Evolutionary conservation across 2,329 filamentous ascomycete genomes (phyloP).

Genomic region (Hymenoscyphus occultus): DNA sequence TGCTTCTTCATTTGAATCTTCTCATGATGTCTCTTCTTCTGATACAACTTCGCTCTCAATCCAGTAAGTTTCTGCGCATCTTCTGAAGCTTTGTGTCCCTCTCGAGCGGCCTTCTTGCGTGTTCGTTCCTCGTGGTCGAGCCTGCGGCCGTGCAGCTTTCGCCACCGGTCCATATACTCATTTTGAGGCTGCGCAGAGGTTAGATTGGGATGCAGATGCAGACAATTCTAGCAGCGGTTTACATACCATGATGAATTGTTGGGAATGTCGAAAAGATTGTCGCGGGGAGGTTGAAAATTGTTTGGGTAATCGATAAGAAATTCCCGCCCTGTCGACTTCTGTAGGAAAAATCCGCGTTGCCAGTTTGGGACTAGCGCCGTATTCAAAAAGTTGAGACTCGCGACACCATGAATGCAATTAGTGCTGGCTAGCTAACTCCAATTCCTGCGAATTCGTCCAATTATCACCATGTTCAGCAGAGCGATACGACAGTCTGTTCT

Average conservation of each 20-base stretch:
- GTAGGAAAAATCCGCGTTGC: background rate
- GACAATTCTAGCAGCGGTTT: slow-evolving; percentile 5
- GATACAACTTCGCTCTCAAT: slow-evolving; percentile 86
- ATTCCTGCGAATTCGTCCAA: background rate
- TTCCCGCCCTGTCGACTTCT: background rate
- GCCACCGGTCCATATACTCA: slow-evolving; percentile 78
- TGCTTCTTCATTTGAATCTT: slow-evolving; percentile 98
- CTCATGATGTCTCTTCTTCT: slow-evolving; percentile 91
- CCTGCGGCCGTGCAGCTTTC: slow-evolving; percentile 59
- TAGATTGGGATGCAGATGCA: slow-evolving; percentile 30
- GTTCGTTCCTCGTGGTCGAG: slow-evolving; percentile 63
- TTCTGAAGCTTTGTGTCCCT: slow-evolving; percentile 82
- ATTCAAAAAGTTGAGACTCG: slow-evolving; percentile 6
- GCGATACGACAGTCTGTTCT: slow-evolving; percentile 61
- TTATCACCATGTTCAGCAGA: slow-evolving; percentile 39
- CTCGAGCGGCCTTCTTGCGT: slow-evolving; percentile 83
- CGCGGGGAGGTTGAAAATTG: slow-evolving; percentile 18
- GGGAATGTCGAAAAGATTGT: slow-evolving; percentile 18
- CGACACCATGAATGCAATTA: background rate
- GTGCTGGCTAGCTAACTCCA: background rate
- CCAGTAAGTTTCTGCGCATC: slow-evolving; percentile 93
- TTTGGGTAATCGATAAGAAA: slow-evolving; percentile 13
- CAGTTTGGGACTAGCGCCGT: slow-evolving; percentile 7
- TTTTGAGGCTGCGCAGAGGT: slow-evolving; percentile 66
- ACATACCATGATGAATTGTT: slow-evolving; percentile 26